Evolutionary conservation across 345 rosid species (phyloP), one percentile per base, ranked within the genome.

Genomic region (Populus simonii): DNA sequence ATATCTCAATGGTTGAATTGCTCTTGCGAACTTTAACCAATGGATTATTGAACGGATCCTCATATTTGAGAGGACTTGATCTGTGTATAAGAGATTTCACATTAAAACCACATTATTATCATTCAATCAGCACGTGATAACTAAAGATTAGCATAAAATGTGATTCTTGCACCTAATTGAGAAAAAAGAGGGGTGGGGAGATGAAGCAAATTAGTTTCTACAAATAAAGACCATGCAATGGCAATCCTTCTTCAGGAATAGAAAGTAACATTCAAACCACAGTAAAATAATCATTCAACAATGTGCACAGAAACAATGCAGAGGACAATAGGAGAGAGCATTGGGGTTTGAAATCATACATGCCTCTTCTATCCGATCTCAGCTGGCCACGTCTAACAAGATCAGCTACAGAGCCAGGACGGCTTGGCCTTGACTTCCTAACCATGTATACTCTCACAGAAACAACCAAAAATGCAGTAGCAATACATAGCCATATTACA

Each of bases 301-400:
- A n/a, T 57, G 15, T 38, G 6, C 31, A 69, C 38, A 18, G 31
- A 65, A 5, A 66, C n/a, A 27, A 33, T 16, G 13, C 62, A 51
- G 3, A 2, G 17, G 39, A 49, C n/a, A 55, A 22, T 13, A 9
- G 33, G 7, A 7, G 22, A 62, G 36, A 53, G 29, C 6, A 75
- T 39, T 16, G 73, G 83, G 85, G 83, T 75, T 66, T 33, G 73
- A 73, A 87, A 83, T 86, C 99, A 84, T 93, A 93, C 99, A 96
- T 93, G 98, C 99, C 98, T 92, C 99, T 91, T 91, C 98, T 90
- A 91, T 92, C 97, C 23, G 98, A 93, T 89, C 97, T 88, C 12
- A 95, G 87, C 84, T 95, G 98, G 79, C 99, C 98, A 16, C 98
- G 97, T 81, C 97, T 92, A 74, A 95, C 99, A 78, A 95, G 98